These are phyloP conservation scores for Malassezia slooffiae DNA, from an alignment of 1,284 basidiomycete genomes.

Conservation along the genomic window DNA sequence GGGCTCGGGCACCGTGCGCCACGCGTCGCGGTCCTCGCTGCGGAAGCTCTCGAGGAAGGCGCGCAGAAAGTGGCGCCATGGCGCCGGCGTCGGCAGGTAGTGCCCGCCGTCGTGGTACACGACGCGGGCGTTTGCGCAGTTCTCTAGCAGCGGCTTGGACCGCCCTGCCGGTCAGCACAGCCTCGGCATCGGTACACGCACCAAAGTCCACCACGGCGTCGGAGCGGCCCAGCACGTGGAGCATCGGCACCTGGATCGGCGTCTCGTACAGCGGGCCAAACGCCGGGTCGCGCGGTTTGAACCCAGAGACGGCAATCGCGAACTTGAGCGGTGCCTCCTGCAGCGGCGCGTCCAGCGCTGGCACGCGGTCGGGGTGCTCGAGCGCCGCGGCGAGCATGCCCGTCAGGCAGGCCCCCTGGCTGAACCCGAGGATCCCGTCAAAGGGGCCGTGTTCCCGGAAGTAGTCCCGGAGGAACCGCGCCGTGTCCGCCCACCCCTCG, in stretches of 20 bases:
- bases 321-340: constrained; percentile 30
- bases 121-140: constrained; percentile 28
- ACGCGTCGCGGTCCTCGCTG: neutral
- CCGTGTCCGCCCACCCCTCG: constrained; percentile 28
- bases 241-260: constrained; percentile 30
- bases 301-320: constrained; percentile 37
- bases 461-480: constrained; percentile 28
- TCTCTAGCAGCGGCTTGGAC: constrained; percentile 30
- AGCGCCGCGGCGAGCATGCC: constrained; percentile 34
- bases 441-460: constrained; percentile 34
- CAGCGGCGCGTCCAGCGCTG: constrained; percentile 20
- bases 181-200: too few species aligned
- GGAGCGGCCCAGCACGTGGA: constrained; percentile 29
- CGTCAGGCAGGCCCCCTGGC: constrained; percentile 35
- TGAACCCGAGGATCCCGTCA: constrained; percentile 41
- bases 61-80: constrained; percentile 41
- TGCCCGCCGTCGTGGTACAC: constrained; percentile 44
- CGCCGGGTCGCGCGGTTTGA: constrained; percentile 24
- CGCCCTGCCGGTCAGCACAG: constrained; percentile 17
- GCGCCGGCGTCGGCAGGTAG: constrained; percentile 36
- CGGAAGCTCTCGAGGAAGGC: constrained; percentile 31
- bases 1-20: constrained; percentile 4
- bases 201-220: constrained; percentile 8
- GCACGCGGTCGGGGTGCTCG: constrained; percentile 29
- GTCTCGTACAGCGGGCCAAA: constrained; percentile 29